Percentiles rank a stretch among this genome's conserved stretches.
Conservation (phyloP, 1,139 yeast species). For the Protomyces pachydermus region DNA sequence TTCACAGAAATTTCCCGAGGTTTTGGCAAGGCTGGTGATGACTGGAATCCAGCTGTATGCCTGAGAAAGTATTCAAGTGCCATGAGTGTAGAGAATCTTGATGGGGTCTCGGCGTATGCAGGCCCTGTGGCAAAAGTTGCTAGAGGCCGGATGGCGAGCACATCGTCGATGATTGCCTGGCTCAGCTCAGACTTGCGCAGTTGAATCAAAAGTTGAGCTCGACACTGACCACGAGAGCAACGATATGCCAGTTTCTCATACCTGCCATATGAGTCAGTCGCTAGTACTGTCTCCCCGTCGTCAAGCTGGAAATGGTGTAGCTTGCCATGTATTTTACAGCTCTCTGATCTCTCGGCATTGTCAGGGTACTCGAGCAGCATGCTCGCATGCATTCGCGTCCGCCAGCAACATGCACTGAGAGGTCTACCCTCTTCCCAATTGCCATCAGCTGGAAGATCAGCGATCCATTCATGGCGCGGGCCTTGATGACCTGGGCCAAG, state of each 20-base stretch:
- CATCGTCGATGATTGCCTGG: neutral
- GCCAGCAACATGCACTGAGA: constrained; percentile 15
- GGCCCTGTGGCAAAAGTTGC: constrained; percentile 8
- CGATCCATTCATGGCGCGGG: constrained; percentile 11
- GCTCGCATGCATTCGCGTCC: constrained; percentile 17
- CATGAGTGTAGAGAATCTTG: constrained; percentile 9
- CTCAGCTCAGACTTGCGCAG: constrained; percentile 1
- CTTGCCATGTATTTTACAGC: constrained; percentile 6
- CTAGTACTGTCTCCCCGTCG: constrained; percentile 2
- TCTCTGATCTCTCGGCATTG: neutral
- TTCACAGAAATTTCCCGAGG: neutral
- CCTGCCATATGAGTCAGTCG: neutral
- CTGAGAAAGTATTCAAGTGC: constrained; percentile 18
- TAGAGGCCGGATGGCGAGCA: constrained; percentile 8
- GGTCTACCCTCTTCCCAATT: neutral
- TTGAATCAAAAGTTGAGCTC: neutral
- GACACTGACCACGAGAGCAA: constrained; percentile 13
- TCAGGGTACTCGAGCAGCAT: constrained; percentile 8
- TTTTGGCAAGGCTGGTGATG: neutral
- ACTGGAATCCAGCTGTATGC: constrained; percentile 7
- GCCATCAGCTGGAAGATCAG: constrained; percentile 7
- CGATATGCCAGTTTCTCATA: constrained; percentile 4
- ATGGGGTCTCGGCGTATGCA: neutral
- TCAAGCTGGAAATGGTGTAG: constrained; percentile 16
- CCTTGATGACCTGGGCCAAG: neutral